phyloP scores from a whole-genome alignment of 495 filamentous ascomycete species.

The Hypoxylon perforatum region DNA sequence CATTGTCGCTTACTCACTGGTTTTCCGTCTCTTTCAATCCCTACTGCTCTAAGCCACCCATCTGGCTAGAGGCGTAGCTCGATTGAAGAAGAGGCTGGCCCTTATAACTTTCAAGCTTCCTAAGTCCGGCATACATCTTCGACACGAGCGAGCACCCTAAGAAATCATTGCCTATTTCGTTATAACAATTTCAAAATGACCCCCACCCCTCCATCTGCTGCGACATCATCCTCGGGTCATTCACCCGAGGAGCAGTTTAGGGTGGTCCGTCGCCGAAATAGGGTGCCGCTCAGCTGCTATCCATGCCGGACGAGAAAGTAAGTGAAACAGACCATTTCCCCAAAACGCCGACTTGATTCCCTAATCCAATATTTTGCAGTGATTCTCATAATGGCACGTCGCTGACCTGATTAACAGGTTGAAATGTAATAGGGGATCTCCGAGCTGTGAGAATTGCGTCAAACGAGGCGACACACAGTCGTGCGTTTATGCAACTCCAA shows the following conservation, averaged over 20 bases:
- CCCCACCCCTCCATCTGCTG: conserved; percentile 91
- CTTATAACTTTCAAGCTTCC: conserved; percentile 38
- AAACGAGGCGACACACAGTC: conserved; percentile 85
- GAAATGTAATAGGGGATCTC: conserved; percentile 93
- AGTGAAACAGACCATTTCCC: conserved; percentile 49
- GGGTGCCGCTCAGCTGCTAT: conserved; percentile 92
- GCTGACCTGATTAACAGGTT: conserved; percentile 50
- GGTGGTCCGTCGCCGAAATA: conserved; percentile 92
- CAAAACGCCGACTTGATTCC: conserved; percentile 32
- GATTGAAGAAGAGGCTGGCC: conserved; percentile 30
- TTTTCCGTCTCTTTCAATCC: conserved; percentile 19
- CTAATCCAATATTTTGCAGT: conserved; percentile 41
- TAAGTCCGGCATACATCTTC: conserved; percentile 42
- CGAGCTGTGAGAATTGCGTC: conserved; percentile 90
- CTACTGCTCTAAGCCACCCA: conserved; percentile 2
- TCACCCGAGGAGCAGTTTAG: conserved; percentile 90
- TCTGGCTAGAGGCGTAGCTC: conserved; percentile 12
- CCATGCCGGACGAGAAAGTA: conserved; percentile 96
- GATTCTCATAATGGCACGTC: conserved; percentile 19
- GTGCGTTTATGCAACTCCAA: conserved; percentile 89
- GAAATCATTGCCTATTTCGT: conserved; percentile 20
- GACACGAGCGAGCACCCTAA: conserved; percentile 31
- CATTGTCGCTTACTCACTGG: conserved; percentile 38
- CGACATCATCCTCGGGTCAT: conserved; percentile 75
- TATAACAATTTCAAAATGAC: conserved; percentile 66